Evolutionary conservation across 495 filamentous ascomycete genomes (phyloP).

Genomic region (Aspergillus indologenus): DNA sequence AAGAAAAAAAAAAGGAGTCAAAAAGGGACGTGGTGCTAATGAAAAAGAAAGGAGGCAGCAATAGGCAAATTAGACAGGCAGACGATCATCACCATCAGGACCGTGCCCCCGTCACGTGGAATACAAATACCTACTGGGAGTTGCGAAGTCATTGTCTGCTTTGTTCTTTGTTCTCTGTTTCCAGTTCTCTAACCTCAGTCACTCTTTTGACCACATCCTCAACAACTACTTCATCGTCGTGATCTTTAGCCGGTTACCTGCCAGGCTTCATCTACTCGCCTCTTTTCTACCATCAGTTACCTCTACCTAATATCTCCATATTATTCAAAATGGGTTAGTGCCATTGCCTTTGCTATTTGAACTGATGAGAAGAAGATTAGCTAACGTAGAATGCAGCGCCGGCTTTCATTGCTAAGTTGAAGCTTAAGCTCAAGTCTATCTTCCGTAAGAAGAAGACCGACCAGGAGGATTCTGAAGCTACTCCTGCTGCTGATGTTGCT

Average conservation of each 20-base stretch:
- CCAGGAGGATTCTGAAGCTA: slow-evolving; percentile 12
- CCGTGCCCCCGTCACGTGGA: slow-evolving; percentile 21
- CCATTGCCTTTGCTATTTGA: neutral
- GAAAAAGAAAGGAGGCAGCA: slow-evolving; percentile 18
- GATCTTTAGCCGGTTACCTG: neutral
- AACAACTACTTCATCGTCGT: neutral
- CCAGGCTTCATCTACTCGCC: neutral
- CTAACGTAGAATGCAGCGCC: slow-evolving; percentile 23
- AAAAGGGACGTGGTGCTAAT: neutral
- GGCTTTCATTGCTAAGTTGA: slow-evolving; percentile 23
- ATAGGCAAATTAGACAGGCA: slow-evolving; percentile 15
- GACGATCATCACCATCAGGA: slow-evolving; percentile 15
- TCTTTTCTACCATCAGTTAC: neutral
- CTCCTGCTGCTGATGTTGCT: slow-evolving; percentile 13
- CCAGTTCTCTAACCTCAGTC: neutral
- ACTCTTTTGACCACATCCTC: neutral
- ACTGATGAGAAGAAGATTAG: neutral
- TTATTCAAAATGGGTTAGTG: neutral
- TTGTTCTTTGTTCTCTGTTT: neutral
- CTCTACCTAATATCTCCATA: neutral
- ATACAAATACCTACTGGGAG: slow-evolving; percentile 3
- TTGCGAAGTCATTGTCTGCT: neutral
- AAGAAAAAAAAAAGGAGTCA: slow-evolving; percentile 6
- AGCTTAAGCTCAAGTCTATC: slow-evolving; percentile 29
- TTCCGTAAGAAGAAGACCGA: slow-evolving; percentile 28